Percentiles rank a stretch among this genome's conserved stretches.
Evolutionary conservation across 306 rosid genomes (phyloP).

Genomic region (Glycyrrhiza uralensis): DNA sequence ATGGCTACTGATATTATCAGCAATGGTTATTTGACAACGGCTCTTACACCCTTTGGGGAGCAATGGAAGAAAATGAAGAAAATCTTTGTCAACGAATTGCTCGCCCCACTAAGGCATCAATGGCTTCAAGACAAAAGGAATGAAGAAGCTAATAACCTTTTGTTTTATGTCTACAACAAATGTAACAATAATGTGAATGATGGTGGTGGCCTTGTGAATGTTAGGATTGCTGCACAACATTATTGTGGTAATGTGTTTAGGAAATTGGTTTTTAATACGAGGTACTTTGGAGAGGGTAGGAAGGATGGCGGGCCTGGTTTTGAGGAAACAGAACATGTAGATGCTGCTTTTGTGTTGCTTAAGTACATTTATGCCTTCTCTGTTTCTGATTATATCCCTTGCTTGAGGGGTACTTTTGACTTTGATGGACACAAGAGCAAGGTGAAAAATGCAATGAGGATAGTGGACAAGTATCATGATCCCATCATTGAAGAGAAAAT

Average conservation of each 20-base stretch:
- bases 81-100: background rate
- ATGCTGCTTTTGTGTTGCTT: constrained; percentile 27
- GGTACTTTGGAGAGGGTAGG: constrained; percentile 36
- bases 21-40: background rate
- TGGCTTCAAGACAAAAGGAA: constrained; percentile 38
- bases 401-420: constrained; percentile 37
- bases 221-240: constrained; percentile 22
- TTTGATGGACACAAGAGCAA: constrained; percentile 31
- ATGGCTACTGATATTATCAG: background rate
- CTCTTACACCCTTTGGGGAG: constrained; percentile 15
- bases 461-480: constrained; percentile 26
- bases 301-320: constrained; percentile 42
- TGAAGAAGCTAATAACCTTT: constrained; percentile 39
- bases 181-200: background rate
- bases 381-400: constrained; percentile 42
- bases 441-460: constrained; percentile 20
- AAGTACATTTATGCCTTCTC: constrained; percentile 18
- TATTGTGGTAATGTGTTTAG: constrained; percentile 32
- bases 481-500: constrained; percentile 32
- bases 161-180: constrained; percentile 26
- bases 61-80: constrained; percentile 43
- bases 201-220: constrained; percentile 15
- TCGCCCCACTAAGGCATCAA: background rate
- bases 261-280: constrained; percentile 26
- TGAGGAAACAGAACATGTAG: constrained; percentile 38